Conservation (phyloP, 441 rosid species). For the Breynia disticha region DNA sequence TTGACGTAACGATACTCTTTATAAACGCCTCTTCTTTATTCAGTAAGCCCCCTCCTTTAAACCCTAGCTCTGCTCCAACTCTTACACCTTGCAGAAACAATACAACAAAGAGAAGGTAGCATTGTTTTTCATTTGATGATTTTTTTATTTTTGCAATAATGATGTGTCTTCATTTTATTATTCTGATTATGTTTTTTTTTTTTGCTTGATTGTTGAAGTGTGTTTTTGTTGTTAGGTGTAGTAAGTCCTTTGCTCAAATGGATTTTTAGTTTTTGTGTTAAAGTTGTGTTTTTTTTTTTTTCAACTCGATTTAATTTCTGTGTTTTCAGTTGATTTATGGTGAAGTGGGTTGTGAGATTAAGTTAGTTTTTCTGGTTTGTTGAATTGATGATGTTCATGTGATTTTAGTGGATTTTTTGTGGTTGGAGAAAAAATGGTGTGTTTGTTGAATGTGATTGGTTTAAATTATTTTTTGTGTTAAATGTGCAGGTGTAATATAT, state of each 20-base stretch:
- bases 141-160: background rate
- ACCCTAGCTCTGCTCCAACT: background rate
- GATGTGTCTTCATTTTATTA: too few relatives aligned
- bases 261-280: background rate
- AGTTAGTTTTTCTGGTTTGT: too few relatives aligned
- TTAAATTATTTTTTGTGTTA: background rate
- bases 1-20: too few relatives aligned
- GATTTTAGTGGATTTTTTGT: too few relatives aligned
- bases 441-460: background rate
- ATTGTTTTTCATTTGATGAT: too few relatives aligned
- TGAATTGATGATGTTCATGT: too few relatives aligned
- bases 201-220: too few relatives aligned
- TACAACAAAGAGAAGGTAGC: background rate
- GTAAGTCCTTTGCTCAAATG: background rate
- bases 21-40: background rate
- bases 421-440: background rate
- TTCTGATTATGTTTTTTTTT: too few relatives aligned
- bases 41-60: background rate
- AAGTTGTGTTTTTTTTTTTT: background rate
- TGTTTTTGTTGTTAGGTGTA: background rate
- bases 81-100: background rate
- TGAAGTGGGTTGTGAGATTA: too few relatives aligned
- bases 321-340: too few relatives aligned
- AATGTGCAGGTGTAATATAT: constrained; percentile 1
- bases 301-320: too few relatives aligned